These are phyloP conservation scores for Inga laurina DNA, from an alignment of 306 rosid genomes.

Conservation along the genomic window DNA sequence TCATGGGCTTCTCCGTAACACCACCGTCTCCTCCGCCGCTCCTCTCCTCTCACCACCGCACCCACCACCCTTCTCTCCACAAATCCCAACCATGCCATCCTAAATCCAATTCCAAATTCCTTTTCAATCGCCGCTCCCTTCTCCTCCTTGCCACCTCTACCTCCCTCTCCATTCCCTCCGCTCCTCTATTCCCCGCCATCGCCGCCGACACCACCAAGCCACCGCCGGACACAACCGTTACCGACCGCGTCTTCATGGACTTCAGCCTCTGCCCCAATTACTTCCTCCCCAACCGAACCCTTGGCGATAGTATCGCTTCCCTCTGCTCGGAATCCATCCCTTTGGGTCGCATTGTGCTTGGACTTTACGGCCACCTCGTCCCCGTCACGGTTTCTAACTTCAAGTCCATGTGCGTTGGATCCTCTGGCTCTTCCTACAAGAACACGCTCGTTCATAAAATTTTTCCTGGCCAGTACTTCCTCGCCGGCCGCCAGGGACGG, in stretches of 20 bases:
- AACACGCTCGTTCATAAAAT: conserved; percentile 75
- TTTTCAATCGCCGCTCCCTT: conserved; percentile 54
- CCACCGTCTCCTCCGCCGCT: conserved; percentile 26
- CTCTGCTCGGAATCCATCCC: conserved; percentile 77
- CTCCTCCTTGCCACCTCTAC: conserved; percentile 50
- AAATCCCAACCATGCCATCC: conserved; percentile 12
- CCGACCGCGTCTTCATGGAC: conserved; percentile 90
- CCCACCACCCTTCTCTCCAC: not conserved
- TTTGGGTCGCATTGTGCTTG: conserved; percentile 77
- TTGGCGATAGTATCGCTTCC: conserved; percentile 42
- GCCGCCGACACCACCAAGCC: conserved; percentile 6
- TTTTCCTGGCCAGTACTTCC: conserved; percentile 76
- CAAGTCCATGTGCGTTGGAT: conserved; percentile 67
- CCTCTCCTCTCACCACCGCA: conserved; percentile 18
- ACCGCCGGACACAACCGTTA: conserved; percentile 65
- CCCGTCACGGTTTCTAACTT: conserved; percentile 82
- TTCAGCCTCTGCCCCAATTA: conserved; percentile 83
- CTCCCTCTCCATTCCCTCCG: conserved; percentile 38
- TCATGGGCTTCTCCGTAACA: conserved; percentile 52
- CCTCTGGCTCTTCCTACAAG: conserved; percentile 59
- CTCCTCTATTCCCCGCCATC: conserved; percentile 17
- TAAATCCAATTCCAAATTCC: conserved; percentile 22
- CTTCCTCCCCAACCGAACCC: conserved; percentile 65
- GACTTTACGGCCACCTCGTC: conserved; percentile 80
- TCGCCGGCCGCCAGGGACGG: conserved; percentile 84